These are phyloP conservation scores for Stellera chamaejasme DNA, from an alignment of 345 rosid species.

Conservation along the genomic window DNA sequence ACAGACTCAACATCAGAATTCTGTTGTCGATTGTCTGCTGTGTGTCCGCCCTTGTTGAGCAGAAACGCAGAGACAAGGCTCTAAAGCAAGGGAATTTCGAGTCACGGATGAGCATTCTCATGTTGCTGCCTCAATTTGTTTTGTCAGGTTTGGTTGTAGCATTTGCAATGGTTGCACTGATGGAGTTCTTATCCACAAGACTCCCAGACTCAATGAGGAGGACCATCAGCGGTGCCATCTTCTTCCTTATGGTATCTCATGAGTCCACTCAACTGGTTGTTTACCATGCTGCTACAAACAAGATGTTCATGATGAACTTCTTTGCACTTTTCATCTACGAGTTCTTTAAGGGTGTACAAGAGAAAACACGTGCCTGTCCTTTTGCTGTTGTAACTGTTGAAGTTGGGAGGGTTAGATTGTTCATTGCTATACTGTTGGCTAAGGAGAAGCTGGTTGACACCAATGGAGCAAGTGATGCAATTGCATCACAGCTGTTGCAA, in stretches of 20 bases:
- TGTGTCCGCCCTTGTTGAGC: conserved; percentile 36
- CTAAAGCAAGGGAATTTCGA: conserved; percentile 24
- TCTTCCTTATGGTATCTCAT: conserved; percentile 50
- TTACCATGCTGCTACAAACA: no score
- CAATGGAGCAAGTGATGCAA: no score
- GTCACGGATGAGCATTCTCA: conserved; percentile 30
- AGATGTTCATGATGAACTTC: no score
- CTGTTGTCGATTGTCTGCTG: conserved; percentile 32
- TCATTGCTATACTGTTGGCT: no score
- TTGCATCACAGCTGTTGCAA: no score
- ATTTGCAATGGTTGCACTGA: conserved; percentile 45
- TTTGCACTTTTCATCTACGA: no score
- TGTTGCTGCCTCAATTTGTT: conserved; percentile 45
- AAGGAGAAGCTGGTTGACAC: no score
- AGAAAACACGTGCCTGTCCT: no score
- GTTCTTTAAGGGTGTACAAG: no score
- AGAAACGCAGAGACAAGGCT: conserved; percentile 29
- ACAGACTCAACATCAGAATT: conserved; percentile 43
- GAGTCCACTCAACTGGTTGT: no score
- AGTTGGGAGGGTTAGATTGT: no score
- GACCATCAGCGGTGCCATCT: conserved; percentile 57
- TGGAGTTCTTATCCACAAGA: conserved; percentile 50
- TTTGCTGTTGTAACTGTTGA: no score
- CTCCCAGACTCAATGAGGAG: conserved; percentile 66
- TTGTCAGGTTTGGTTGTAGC: conserved; percentile 54